Evolutionary conservation across 78 protist genomes (phyloP), one percentile per base, ranked within the genome.

Genomic region (Dictyostelium firmibasis): DNA sequence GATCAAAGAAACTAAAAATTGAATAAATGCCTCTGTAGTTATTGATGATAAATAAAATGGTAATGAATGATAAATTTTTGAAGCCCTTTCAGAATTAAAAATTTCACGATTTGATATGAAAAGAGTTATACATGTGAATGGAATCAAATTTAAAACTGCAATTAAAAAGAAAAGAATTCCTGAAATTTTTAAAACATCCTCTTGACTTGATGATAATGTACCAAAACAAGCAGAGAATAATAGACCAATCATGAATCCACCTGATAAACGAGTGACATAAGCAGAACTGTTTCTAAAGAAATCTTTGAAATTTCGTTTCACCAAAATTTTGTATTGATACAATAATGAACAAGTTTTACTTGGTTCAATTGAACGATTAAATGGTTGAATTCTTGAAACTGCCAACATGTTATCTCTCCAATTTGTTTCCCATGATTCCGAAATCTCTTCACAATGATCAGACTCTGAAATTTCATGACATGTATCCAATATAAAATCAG

Each of bases 211-310:
- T 0, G 47, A 23, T 16, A 89, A 85, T 20, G 82, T 44, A 47
- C 77, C 86, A 69, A 89, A 89, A 27, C 94, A 89, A 0, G 87
- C 94, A 1, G 86, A 85, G 47, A 89, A 89, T 36, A 89, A 60
- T 8, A 89, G 67, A 43, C 88, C 94, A 27, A 89, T 36, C 23
- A 81, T 47, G 3, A 89, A 11, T 25, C 72, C 88, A 16, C 82
- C 25, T 2, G 74, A 10, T 3, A 72, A 31, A n/a, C 94, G 31
- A 13, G 87, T 60, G 2, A 67, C 4, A 47, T 60, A 78, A 3
- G 69, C 50, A 23, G 83, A 82, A 0, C 47, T 31, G 25, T 89
- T 89, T 31, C 94, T 33, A 27, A 64, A 8, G 47, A 81, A 89
- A 50, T 89, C 94, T 20, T 67, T 62, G 29, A 20, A 36, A 8